These are phyloP conservation scores for Xylaria hypoxylon DNA, from an alignment of 2,329 filamentous ascomycete genomes.

Conservation along the genomic window DNA sequence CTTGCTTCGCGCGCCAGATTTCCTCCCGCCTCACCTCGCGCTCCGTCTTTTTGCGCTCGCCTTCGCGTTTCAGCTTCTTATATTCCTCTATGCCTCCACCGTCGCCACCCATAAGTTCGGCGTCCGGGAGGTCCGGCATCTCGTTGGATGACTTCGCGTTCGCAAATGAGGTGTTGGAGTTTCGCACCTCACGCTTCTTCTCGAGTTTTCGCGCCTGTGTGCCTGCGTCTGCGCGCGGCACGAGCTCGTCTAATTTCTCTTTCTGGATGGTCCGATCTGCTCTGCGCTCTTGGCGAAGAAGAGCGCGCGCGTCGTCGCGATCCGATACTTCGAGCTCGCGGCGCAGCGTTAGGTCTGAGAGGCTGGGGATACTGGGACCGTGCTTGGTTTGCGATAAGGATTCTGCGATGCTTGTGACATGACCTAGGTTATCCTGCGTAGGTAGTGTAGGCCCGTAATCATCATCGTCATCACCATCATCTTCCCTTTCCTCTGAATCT, in stretches of 20 bases:
- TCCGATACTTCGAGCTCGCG: conserved; percentile 64
- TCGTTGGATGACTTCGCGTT: conserved; percentile 71
- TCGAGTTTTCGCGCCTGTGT: conserved; percentile 86
- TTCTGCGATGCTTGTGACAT: conserved; percentile 32
- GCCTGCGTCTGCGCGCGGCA: conserved; percentile 84
- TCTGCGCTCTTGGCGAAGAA: conserved; percentile 71
- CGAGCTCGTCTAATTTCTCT: conserved; percentile 81
- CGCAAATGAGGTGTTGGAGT: conserved; percentile 78
- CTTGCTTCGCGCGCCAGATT: conserved; percentile 76
- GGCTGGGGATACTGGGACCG: conserved; percentile 74
- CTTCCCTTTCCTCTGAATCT: conserved; percentile 46
- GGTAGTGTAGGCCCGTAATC: conserved; percentile 64
- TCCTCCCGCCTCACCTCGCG: conserved; percentile 86
- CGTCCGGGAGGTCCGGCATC: conserved; percentile 70
- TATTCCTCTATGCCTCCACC: conserved; percentile 69
- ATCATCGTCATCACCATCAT: conserved; percentile 65
- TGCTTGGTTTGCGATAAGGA: conserved; percentile 43
- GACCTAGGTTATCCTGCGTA: conserved; percentile 27
- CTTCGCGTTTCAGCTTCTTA: conserved; percentile 77
- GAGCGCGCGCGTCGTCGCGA: conserved; percentile 57
- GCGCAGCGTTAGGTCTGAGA: conserved; percentile 77
- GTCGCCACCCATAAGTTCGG: conserved; percentile 81
- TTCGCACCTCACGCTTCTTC: conserved; percentile 80
- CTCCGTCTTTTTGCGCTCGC: conserved; percentile 81
- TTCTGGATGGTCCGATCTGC: conserved; percentile 75